Evolutionary conservation across 305 asterid species (phyloP).

Genomic region (Solanum aculeatissimum): DNA sequence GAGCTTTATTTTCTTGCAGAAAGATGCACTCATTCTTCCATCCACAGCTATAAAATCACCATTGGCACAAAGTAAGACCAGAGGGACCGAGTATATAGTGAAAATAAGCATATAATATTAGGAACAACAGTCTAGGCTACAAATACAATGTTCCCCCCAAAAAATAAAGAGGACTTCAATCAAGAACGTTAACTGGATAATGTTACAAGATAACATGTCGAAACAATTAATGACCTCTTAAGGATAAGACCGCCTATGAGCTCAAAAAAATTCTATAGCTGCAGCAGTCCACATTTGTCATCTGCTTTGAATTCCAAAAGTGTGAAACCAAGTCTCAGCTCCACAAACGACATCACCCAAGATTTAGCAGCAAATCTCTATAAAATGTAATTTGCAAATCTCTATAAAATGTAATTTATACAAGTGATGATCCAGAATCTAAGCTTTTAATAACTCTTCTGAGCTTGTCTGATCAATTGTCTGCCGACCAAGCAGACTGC

Average conservation of each 20-base stretch:
- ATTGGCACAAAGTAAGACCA: background rate
- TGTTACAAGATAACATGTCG: background rate
- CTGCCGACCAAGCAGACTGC: constrained; percentile 2
- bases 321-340: background rate
- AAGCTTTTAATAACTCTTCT: background rate
- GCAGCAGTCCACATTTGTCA: background rate
- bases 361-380: background rate
- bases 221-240: background rate
- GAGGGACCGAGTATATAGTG: background rate
- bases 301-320: background rate
- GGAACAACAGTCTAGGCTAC: background rate
- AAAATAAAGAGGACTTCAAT: background rate
- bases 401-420: background rate
- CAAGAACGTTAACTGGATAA: background rate
- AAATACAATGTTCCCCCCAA: background rate
- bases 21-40: background rate
- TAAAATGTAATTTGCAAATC: background rate
- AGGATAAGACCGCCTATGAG: background rate
- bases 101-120: background rate
- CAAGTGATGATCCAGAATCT: background rate
- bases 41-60: background rate
- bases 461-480: background rate
- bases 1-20: background rate
- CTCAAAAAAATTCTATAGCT: background rate
- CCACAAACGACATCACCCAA: background rate